These are phyloP conservation scores for Vigna hirtella DNA, from an alignment of 306 rosid genomes.

Conservation along the genomic window DNA sequence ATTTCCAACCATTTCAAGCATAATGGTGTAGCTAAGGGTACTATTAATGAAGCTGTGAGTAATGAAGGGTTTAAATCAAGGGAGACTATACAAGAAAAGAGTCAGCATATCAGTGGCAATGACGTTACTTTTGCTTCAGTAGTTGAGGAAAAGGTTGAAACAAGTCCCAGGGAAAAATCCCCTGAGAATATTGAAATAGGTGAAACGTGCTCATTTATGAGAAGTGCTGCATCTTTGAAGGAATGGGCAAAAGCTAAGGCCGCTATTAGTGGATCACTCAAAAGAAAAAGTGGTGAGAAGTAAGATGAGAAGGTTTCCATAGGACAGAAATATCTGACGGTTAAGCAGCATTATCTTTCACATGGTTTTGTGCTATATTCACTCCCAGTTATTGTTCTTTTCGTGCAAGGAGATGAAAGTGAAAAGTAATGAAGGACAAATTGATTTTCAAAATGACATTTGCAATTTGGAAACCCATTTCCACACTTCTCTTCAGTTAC, in stretches of 20 bases:
- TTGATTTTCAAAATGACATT: slow-evolving; percentile 4
- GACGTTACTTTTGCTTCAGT: slow-evolving; percentile 38
- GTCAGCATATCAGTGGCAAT: slow-evolving; percentile 41
- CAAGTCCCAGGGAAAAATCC: slow-evolving; percentile 45
- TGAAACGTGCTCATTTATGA: slow-evolving; percentile 77
- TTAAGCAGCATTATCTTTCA: slow-evolving; percentile 26
- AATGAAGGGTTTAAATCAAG: slow-evolving; percentile 31
- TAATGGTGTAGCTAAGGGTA: slow-evolving; percentile 35
- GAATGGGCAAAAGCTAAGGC: slow-evolving; percentile 81
- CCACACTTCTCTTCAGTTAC: not conserved
- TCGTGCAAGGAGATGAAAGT: slow-evolving; percentile 10
- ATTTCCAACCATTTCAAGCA: slow-evolving; percentile 45
- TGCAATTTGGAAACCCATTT: not conserved
- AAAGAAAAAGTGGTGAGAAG: slow-evolving; percentile 62
- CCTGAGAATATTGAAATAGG: slow-evolving; percentile 51
- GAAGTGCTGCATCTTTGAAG: slow-evolving; percentile 71
- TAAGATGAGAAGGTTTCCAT: slow-evolving; percentile 26
- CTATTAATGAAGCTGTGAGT: slow-evolving; percentile 30
- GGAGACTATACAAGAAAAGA: slow-evolving; percentile 41
- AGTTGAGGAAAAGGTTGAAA: slow-evolving; percentile 44
- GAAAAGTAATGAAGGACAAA: not conserved
- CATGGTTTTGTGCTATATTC: slow-evolving; percentile 8
- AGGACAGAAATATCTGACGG: not conserved
- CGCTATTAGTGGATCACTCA: slow-evolving; percentile 70
- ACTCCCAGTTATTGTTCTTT: not conserved